phyloP scores from a whole-genome alignment of 1,139 yeast species.

The Lodderomyces oxycetoniae region DNA sequence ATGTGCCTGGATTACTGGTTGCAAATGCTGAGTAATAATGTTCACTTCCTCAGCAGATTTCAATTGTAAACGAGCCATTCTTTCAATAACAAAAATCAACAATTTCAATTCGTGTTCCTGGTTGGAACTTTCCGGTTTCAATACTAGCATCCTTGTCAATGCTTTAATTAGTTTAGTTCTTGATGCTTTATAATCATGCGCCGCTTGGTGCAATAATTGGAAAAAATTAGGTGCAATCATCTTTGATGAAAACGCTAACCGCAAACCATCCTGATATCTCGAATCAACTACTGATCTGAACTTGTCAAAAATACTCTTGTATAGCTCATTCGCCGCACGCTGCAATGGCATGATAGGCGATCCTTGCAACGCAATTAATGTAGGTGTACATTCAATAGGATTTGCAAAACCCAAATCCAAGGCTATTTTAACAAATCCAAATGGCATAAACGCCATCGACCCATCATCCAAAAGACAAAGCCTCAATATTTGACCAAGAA shows the following conservation, averaged over 20 bases:
- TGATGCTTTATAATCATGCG: slow-evolving; percentile 33
- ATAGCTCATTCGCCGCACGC: slow-evolving; percentile 48
- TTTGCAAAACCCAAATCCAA: slow-evolving; percentile 66
- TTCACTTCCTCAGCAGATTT: slow-evolving; percentile 38
- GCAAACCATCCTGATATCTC: slow-evolving; percentile 62
- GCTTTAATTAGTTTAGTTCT: slow-evolving; percentile 42
- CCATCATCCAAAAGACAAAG: slow-evolving; percentile 47
- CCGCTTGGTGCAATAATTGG: slow-evolving; percentile 35
- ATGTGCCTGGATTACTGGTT: slow-evolving; percentile 21
- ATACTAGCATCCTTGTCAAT: slow-evolving; percentile 22
- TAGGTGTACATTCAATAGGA: slow-evolving; percentile 65
- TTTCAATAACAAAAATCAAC: slow-evolving; percentile 6
- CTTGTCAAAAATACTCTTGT: slow-evolving; percentile 52
- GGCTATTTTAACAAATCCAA: slow-evolving; percentile 51
- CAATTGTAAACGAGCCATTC: slow-evolving; percentile 33
- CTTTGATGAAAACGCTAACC: slow-evolving; percentile 46
- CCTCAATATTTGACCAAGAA: slow-evolving; percentile 42
- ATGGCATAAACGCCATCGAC: slow-evolving; percentile 41
- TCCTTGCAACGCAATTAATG: slow-evolving; percentile 65
- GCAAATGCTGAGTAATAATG: slow-evolving; percentile 15
- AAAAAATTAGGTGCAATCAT: slow-evolving; percentile 22
- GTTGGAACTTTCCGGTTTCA: slow-evolving; percentile 10
- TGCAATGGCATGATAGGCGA: slow-evolving; percentile 44
- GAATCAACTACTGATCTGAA: slow-evolving; percentile 69
- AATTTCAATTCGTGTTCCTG: slow-evolving; percentile 7